Conservation (phyloP, 192 early-diverging fungal genomes). For the Entomortierella parvispora region DNA sequence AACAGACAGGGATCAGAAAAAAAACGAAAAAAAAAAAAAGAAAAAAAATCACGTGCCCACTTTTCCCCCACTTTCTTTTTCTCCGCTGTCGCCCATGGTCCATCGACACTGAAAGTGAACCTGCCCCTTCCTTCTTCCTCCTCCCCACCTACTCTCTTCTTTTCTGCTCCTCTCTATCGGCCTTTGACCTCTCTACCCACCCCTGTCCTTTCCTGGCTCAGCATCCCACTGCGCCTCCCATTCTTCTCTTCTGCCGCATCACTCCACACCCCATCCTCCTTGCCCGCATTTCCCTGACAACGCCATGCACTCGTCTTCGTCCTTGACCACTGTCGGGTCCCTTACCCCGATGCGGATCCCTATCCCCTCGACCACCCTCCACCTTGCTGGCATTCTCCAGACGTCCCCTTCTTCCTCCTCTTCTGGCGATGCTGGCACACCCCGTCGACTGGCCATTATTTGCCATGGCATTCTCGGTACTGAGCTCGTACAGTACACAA, state of each 20-base stretch:
- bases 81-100: too few species aligned
- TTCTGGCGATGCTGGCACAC: neutral
- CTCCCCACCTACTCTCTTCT: too few species aligned
- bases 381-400: slow-evolving; percentile 43
- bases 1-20: neutral
- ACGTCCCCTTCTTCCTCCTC: slow-evolving; percentile 10
- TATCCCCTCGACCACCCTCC: slow-evolving; percentile 19
- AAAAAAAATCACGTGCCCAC: too few species aligned
- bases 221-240: neutral
- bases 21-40: neutral
- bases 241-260: neutral
- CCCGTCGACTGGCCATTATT: slow-evolving; percentile 44
- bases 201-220: too few species aligned
- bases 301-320: slow-evolving; percentile 4
- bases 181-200: too few species aligned
- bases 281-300: too few species aligned
- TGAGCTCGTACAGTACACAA: neutral
- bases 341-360: slow-evolving; percentile 15
- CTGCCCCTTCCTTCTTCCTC: too few species aligned
- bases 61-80: too few species aligned
- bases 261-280: neutral
- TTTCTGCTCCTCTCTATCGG: too few species aligned
- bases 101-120: too few species aligned
- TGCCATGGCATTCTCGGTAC: slow-evolving; percentile 51
- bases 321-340: slow-evolving; percentile 24